Evolutionary conservation across 768 basidiomycete genomes (phyloP).

Genomic region (Suillus americanus): DNA sequence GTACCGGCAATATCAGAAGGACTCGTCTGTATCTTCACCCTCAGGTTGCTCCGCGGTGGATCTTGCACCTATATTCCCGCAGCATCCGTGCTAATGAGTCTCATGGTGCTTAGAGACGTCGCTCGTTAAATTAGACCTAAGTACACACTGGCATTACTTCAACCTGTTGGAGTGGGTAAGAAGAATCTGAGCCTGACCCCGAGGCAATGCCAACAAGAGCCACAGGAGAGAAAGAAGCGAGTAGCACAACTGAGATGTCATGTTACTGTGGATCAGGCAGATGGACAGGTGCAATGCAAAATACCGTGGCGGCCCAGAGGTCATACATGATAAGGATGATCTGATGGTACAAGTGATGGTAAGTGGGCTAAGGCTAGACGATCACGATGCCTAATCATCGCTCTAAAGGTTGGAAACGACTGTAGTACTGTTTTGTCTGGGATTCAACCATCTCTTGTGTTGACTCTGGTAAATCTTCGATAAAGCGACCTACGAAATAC

Average conservation of each 20-base stretch:
- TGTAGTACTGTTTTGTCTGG: slow-evolving; percentile 82
- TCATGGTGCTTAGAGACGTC: slow-evolving; percentile 39
- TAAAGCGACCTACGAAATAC: slow-evolving; percentile 60
- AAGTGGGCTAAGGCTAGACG: not conserved
- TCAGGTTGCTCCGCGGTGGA: not conserved
- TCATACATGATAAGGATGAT: slow-evolving; percentile 1
- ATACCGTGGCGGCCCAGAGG: not conserved
- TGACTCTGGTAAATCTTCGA: slow-evolving; percentile 88
- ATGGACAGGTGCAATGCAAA: not conserved
- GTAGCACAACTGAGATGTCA: not conserved
- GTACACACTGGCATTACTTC: not conserved
- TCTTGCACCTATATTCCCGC: not conserved
- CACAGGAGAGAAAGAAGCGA: not conserved
- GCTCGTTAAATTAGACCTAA: slow-evolving; percentile 40
- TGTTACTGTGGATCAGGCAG: not conserved
- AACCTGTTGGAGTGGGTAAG: not conserved
- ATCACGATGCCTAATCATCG: slow-evolving; percentile 19
- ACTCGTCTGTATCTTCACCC: not conserved
- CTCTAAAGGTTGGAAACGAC: slow-evolving; percentile 71
- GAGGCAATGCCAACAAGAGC: not conserved
- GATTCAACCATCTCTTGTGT: slow-evolving; percentile 91
- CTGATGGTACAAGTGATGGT: slow-evolving; percentile 6
- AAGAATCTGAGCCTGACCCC: not conserved
- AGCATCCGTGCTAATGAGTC: not conserved
- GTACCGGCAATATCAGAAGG: not conserved